Conservation (phyloP, 768 basidiomycete species). For the Candolleomyces eurysporus region DNA sequence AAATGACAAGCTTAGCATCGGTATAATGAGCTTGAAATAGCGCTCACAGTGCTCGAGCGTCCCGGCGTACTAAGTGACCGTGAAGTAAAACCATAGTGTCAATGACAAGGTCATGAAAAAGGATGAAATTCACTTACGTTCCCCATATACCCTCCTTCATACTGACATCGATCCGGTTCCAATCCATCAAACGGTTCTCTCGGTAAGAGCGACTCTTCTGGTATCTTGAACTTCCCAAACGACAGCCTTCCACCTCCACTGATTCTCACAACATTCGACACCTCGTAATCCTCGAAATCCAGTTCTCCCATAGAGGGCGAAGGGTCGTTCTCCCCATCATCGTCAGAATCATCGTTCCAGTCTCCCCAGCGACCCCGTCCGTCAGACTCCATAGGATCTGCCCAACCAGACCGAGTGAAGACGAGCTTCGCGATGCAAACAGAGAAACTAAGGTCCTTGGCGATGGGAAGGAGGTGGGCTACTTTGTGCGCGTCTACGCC, state of each 20-base stretch:
- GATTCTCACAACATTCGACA: slow-evolving; percentile 31
- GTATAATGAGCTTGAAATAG: neutral
- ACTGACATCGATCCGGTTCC: slow-evolving; percentile 33
- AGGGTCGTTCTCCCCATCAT: slow-evolving; percentile 19
- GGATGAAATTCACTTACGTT: slow-evolving; percentile 27
- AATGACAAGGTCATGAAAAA: neutral
- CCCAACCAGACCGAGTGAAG: slow-evolving; percentile 21
- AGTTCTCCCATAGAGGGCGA: slow-evolving; percentile 24
- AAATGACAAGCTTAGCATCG: neutral
- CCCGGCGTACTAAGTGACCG: slow-evolving; percentile 19
- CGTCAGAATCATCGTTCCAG: slow-evolving; percentile 13
- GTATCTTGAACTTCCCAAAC: slow-evolving; percentile 16
- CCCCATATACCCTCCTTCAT: slow-evolving; percentile 37
- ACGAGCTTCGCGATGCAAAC: slow-evolving; percentile 35
- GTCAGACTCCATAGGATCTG: slow-evolving; percentile 18
- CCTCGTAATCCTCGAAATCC: slow-evolving; percentile 11
- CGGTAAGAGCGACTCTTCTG: slow-evolving; percentile 28
- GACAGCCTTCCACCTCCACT: slow-evolving; percentile 21
- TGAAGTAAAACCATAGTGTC: neutral
- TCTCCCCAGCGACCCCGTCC: slow-evolving; percentile 13
- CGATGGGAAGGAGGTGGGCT: slow-evolving; percentile 27
- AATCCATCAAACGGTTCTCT: slow-evolving; percentile 30
- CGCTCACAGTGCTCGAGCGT: slow-evolving; percentile 29
- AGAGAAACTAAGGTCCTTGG: slow-evolving; percentile 30
- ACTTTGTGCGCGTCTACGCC: slow-evolving; percentile 37